These are phyloP conservation scores for Ascochyta koolunga DNA, from an alignment of 2,329 filamentous ascomycete genomes.

Conservation along the genomic window DNA sequence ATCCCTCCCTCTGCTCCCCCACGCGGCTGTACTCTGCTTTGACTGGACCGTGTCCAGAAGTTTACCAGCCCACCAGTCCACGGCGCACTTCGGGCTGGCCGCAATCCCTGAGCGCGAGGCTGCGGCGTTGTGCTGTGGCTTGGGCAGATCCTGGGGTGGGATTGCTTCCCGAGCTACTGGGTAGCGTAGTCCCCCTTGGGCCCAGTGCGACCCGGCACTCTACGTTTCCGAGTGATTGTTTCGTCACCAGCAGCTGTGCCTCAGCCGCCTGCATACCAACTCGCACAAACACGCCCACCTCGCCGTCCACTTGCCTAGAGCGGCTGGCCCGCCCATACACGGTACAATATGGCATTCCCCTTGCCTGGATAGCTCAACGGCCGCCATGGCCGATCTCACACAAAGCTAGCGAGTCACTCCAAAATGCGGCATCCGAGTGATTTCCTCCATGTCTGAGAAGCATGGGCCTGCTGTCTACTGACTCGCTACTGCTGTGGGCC, in stretches of 20 bases:
- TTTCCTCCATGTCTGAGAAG: not conserved
- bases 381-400: conserved; percentile 27
- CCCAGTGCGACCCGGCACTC: conserved; percentile 28
- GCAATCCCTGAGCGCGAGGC: conserved; percentile 10
- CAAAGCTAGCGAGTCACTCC: conserved; percentile 10
- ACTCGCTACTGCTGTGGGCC: conserved; percentile 12
- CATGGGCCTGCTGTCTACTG: conserved; percentile 7
- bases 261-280: conserved; percentile 16
- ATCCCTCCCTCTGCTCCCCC: conserved; percentile 4
- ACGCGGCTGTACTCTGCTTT: conserved; percentile 5
- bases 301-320: conserved; percentile 27
- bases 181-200: not conserved
- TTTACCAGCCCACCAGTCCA: not conserved
- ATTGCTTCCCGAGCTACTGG: conserved; percentile 9
- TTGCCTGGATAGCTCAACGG: conserved; percentile 30
- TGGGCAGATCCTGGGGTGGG: conserved; percentile 14
- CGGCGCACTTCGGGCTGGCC: conserved; percentile 1
- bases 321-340: conserved; percentile 13
- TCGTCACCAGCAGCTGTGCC: conserved; percentile 15
- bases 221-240: conserved; percentile 24
- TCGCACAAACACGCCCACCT: conserved; percentile 31
- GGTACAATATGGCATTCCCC: conserved; percentile 8
- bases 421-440: conserved; percentile 10
- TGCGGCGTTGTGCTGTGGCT: conserved; percentile 17
- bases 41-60: not conserved